A percentile compares a stretch with the other conserved stretches of the same genome.
Evolutionary conservation across 2,329 filamentous ascomycete species (phyloP).

Genomic region (Trichoderma sp.): DNA sequence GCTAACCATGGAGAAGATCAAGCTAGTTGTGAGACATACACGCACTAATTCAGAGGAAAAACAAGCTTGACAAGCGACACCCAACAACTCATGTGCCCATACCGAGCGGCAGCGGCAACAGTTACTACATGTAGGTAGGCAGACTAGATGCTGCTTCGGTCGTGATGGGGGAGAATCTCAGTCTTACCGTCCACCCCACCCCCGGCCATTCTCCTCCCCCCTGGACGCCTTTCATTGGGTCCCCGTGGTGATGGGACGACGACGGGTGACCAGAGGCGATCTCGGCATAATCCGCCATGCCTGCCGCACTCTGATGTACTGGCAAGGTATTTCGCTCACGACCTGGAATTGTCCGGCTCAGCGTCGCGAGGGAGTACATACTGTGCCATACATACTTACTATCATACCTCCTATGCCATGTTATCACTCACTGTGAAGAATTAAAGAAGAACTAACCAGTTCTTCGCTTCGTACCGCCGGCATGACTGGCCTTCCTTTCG

Average conservation of each 20-base stretch:
- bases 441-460: too few relatives aligned
- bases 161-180: neutral
- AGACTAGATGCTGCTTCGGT: too few relatives aligned
- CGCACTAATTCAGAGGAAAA: too few relatives aligned
- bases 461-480: neutral
- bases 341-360: conserved; percentile 5
- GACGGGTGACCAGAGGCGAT: conserved; percentile 17
- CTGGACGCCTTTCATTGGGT: conserved; percentile 5
- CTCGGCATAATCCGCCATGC: conserved; percentile 25
- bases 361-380: neutral
- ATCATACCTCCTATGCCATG: too few relatives aligned
- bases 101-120: too few relatives aligned
- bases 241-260: conserved; percentile 11
- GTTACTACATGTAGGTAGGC: too few relatives aligned
- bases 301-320: neutral
- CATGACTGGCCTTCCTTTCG: neutral
- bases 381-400: neutral
- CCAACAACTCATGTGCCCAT: too few relatives aligned
- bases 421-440: too few relatives aligned
- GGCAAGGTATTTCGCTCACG: conserved; percentile 5
- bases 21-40: too few relatives aligned
- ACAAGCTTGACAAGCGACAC: too few relatives aligned
- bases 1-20: too few relatives aligned
- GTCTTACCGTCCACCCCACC: neutral
- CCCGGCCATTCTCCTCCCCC: neutral